Conservation (phyloP, 1,139 yeast genomes). For the Pichia sp. region DNA sequence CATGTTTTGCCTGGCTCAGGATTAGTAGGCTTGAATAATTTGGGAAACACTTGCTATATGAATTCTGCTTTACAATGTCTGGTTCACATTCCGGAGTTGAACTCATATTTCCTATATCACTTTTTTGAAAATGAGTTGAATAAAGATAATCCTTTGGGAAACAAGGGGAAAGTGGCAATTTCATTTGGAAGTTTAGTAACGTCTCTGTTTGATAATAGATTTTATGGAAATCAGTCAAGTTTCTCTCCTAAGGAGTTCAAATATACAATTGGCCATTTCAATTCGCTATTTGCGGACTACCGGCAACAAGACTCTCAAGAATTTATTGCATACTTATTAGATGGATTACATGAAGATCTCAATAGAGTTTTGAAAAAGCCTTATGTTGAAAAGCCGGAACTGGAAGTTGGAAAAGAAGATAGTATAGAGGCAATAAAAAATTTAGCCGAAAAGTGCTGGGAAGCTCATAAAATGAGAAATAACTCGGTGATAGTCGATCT, state of each 20-base stretch:
- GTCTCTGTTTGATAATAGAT: constrained; percentile 45
- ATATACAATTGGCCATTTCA: constrained; percentile 70
- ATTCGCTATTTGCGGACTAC: constrained; percentile 80
- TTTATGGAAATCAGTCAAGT: constrained; percentile 29
- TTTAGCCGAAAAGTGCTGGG: constrained; percentile 78
- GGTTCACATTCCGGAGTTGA: constrained; percentile 79
- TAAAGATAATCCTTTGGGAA: constrained; percentile 75
- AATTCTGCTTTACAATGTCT: constrained; percentile 92
- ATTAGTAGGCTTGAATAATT: constrained; percentile 63
- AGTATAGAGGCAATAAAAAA: constrained; percentile 51
- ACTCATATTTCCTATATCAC: constrained; percentile 64
- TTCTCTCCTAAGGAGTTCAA: constrained; percentile 75
- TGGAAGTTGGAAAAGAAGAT: constrained; percentile 55
- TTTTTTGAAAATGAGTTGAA: constrained; percentile 68
- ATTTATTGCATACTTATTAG: constrained; percentile 81
- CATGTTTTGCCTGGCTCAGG: constrained; percentile 38
- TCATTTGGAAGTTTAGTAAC: constrained; percentile 67
- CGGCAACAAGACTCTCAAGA: constrained; percentile 97
- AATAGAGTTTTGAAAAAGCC: constrained; percentile 82
- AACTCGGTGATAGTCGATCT: constrained; percentile 82
- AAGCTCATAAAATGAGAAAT: constrained; percentile 71
- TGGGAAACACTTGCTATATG: constrained; percentile 97
- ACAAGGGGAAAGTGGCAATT: constrained; percentile 72
- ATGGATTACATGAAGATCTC: constrained; percentile 90
- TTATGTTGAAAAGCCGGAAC: constrained; percentile 82